Conservation (phyloP, 306 rosid species). For the Delonix regia region DNA sequence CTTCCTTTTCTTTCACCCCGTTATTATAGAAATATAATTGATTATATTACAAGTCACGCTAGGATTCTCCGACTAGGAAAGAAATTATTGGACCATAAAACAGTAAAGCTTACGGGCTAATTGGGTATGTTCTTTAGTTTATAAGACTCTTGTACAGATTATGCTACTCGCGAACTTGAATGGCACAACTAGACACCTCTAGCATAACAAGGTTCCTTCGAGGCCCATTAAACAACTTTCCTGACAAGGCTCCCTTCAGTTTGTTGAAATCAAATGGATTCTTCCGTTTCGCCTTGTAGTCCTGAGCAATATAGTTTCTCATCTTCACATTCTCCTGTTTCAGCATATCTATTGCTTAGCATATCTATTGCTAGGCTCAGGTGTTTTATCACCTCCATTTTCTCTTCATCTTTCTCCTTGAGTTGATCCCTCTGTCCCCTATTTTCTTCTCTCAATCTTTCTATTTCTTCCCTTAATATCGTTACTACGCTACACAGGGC, state of each 20-base stretch:
- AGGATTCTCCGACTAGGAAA: not conserved
- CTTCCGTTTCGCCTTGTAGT: slow-evolving; percentile 47
- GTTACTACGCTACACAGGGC: slow-evolving; percentile 41
- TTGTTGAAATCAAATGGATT: slow-evolving; percentile 61
- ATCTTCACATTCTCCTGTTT: slow-evolving; percentile 72
- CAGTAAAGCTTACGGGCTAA: not conserved
- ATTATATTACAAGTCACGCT: not conserved
- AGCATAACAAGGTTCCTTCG: slow-evolving; percentile 42
- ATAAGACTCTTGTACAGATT: slow-evolving; percentile 28
- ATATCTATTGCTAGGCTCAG: slow-evolving; percentile 71
- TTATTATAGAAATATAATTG: not conserved
- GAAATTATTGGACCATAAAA: not conserved
- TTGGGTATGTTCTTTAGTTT: slow-evolving; percentile 10
- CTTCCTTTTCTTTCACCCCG: not conserved
- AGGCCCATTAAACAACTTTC: slow-evolving; percentile 52
- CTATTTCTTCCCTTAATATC: slow-evolving; percentile 58
- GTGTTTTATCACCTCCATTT: slow-evolving; percentile 75
- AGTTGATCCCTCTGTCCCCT: slow-evolving; percentile 54
- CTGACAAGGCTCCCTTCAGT: slow-evolving; percentile 48
- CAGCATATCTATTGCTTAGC: slow-evolving; percentile 67
- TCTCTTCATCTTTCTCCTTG: slow-evolving; percentile 72
- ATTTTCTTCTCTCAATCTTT: slow-evolving; percentile 58
- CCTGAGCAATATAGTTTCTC: slow-evolving; percentile 52
- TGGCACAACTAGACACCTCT: slow-evolving; percentile 56
- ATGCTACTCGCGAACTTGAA: slow-evolving; percentile 20